Evolutionary conservation across 148 eudicot genomes (phyloP).

Genomic region (Nepenthes mirabilis): DNA sequence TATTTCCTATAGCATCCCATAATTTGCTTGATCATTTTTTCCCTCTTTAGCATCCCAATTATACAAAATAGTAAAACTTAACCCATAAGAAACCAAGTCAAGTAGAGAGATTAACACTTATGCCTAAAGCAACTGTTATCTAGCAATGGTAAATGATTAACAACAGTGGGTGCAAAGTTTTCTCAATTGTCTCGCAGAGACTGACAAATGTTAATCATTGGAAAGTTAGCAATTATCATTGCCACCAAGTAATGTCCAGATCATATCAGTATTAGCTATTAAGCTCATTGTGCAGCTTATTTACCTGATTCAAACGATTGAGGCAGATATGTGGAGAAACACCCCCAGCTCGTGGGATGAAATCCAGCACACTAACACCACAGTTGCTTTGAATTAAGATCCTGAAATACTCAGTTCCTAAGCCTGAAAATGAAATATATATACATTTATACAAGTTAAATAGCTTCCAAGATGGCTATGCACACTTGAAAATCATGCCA

Average conservation of each 20-base stretch:
- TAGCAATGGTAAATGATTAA: no score
- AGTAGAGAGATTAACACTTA: no score
- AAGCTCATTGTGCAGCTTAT: slow-evolving; percentile 1
- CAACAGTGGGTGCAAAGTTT: no score
- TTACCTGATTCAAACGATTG: slow-evolving; percentile 94
- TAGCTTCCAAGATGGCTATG: neutral
- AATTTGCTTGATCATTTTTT: no score
- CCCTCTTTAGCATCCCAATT: no score
- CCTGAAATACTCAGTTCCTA: slow-evolving; percentile 93
- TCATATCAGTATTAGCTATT: neutral
- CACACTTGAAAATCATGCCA: neutral
- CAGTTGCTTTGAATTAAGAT: slow-evolving; percentile 90
- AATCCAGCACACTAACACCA: slow-evolving; percentile 92
- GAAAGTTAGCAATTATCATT: no score
- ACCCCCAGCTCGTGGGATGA: slow-evolving; percentile 53
- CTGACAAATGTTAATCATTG: no score
- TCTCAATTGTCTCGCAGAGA: no score
- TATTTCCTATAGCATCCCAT: no score
- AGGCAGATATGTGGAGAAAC: slow-evolving; percentile 61
- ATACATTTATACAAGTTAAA: neutral
- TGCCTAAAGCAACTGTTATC: no score
- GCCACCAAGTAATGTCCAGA: neutral
- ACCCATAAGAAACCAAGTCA: no score
- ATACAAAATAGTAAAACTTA: no score
- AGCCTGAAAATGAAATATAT: slow-evolving; percentile 28